These are phyloP conservation scores for Leccinum pellstonianum DNA, from an alignment of 768 basidiomycete species.

Conservation along the genomic window DNA sequence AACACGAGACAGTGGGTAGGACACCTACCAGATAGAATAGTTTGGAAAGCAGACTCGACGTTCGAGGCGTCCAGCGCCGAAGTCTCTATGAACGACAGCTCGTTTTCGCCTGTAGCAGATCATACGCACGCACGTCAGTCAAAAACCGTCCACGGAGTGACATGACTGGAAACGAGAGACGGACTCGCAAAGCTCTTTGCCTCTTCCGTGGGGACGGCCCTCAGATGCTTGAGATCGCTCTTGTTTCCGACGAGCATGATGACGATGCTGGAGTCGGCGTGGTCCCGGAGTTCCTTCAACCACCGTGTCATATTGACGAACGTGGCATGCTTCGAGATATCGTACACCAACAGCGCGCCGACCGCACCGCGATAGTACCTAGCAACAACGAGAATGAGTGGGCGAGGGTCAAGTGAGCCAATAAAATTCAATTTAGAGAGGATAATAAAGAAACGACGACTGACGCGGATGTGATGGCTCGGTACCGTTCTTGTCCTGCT, in stretches of 20 bases:
- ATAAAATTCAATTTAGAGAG: not conserved
- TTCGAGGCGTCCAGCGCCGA: constrained; percentile 99
- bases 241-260: constrained; percentile 99
- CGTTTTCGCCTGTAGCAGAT: constrained; percentile 74
- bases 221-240: constrained; percentile 96
- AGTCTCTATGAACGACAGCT: constrained; percentile 95
- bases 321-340: constrained; percentile 91
- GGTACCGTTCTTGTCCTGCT: constrained; percentile 96
- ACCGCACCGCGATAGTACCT: constrained; percentile 98
- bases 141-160: not conserved
- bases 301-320: constrained; percentile 93
- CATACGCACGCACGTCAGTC: not conserved
- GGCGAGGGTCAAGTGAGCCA: constrained; percentile 3
- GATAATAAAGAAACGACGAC: constrained; percentile 24
- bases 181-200: constrained; percentile 87
- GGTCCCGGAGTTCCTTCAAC: constrained; percentile 96
- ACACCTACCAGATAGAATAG: constrained; percentile 80
- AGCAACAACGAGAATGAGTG: not conserved
- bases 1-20: not conserved
- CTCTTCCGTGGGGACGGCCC: constrained; percentile 97
- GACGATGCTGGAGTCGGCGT: constrained; percentile 89
- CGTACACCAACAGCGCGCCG: constrained; percentile 89
- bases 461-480: constrained; percentile 95
- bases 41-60: constrained; percentile 97
- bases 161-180: constrained; percentile 29